These are phyloP conservation scores for Lolium multiflorum DNA, from an alignment of 176 grass and related monocot species.

Conservation along the genomic window DNA sequence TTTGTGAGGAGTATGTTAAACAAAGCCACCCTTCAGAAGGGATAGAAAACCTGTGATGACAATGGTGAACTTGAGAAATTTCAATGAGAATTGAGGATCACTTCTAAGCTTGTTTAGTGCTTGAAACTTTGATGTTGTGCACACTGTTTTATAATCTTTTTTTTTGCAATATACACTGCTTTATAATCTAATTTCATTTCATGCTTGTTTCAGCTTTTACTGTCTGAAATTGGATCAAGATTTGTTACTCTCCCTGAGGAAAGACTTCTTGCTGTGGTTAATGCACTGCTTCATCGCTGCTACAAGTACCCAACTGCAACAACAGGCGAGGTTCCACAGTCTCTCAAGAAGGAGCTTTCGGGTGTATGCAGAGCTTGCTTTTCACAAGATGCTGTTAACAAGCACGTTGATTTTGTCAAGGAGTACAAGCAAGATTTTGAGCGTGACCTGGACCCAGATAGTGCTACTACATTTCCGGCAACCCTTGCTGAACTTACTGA, in stretches of 20 bases:
- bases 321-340: constrained; percentile 93
- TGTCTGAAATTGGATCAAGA: constrained; percentile 99
- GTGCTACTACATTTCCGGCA: constrained; percentile 89
- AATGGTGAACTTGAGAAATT: constrained; percentile 26
- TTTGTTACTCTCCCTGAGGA: constrained; percentile 99
- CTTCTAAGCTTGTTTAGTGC: background rate
- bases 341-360: constrained; percentile 94
- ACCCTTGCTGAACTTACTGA: constrained; percentile 90
- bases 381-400: constrained; percentile 97
- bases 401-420: constrained; percentile 99
- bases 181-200: constrained; percentile 41
- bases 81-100: background rate
- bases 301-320: constrained; percentile 99
- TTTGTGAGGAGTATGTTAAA: constrained; percentile 3
- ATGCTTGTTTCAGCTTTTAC: constrained; percentile 73
- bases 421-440: constrained; percentile 99
- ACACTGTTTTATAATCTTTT: background rate
- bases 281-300: constrained; percentile 96
- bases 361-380: constrained; percentile 99
- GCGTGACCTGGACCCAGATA: constrained; percentile 95
- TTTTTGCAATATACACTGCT: background rate
- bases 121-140: background rate
- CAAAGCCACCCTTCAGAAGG: constrained; percentile 12
- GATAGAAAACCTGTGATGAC: background rate
- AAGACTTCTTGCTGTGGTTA: constrained; percentile 94